Evolutionary conservation across 345 rosid species (phyloP), one percentile per base, ranked within the genome.

Genomic region (Xanthoceras sorbifolium): DNA sequence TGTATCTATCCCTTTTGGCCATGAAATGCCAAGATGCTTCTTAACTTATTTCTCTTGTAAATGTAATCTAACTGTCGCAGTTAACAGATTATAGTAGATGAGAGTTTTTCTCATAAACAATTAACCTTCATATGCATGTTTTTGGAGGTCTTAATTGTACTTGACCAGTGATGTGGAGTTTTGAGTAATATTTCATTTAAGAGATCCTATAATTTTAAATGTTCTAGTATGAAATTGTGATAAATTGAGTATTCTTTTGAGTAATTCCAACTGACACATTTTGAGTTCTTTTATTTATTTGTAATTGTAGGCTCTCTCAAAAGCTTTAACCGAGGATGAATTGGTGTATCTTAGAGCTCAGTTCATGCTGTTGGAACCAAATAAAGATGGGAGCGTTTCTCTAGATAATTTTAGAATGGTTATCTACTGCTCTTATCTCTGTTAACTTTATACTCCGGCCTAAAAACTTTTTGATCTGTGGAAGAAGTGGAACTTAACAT

Each of bases 341-440:
- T 83, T 92, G 77, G 85, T 92, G 42, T 90, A 89, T 81, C 90
- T 91, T 72, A 85, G 93, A 84, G 89, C 91, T 65, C 97, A 92
- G 59, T 92, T 86, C 83, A 83, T 74, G 67, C 80, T 89, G 76
- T 79, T 92, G 82, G 91, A 83, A 77, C 97, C 97, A 77, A 88
- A 82, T 75, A 84, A 79, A 59, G 93, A 92, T 70, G 95, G 97
- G 46, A 90, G 90, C 44, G 76, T 92, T 64, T 87, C 95, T 12
- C 86, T 89, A 31, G 92, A 90, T 40, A 90, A 92, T 81, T 90
- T 92, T 84, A 86, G 80, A 85, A 86, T 81, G 97, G 97, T 92
- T 25, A 85, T 48, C 67, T 6, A 5, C 79, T 42, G 61, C 61
- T 63, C 72, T 54, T 50, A 36, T 61, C 76, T 77, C 38, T 73